Evolutionary conservation across 2,329 filamentous ascomycete genomes (phyloP).

Genomic region (Lachnellula hyalina): DNA sequence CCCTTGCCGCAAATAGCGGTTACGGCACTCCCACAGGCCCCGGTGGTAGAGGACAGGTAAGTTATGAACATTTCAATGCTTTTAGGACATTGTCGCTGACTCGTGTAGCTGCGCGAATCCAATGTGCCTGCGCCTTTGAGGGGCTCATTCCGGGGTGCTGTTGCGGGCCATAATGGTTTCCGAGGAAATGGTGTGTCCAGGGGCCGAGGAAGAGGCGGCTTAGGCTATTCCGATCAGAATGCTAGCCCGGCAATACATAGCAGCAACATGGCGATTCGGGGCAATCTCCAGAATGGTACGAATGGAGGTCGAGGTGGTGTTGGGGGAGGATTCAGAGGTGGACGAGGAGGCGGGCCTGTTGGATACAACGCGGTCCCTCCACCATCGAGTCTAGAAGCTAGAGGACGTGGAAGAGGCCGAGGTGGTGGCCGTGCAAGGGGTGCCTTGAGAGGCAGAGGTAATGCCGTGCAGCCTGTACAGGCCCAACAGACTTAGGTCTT

Average conservation of each 20-base stretch:
- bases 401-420: constrained; percentile 33
- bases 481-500: constrained; percentile 6
- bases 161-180: constrained; percentile 42
- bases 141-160: constrained; percentile 52
- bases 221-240: constrained; percentile 19
- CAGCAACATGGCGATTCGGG: constrained; percentile 20
- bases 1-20: constrained; percentile 46
- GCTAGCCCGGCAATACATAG: constrained; percentile 23
- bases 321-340: constrained; percentile 18
- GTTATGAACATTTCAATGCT: not conserved
- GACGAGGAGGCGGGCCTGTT: constrained; percentile 18
- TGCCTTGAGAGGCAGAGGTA: constrained; percentile 23
- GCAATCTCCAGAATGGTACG: constrained; percentile 7
- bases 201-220: constrained; percentile 33
- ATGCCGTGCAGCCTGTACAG: constrained; percentile 1
- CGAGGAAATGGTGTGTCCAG: constrained; percentile 36
- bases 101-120: constrained; percentile 45
- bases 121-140: constrained; percentile 49
- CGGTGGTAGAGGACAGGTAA: constrained; percentile 51
- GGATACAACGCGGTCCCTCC: constrained; percentile 55
- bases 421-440: constrained; percentile 29
- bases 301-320: constrained; percentile 14
- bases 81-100: not conserved
- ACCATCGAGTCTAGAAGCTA: constrained; percentile 49
- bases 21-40: constrained; percentile 51